phyloP scores from a whole-genome alignment of 208 protist genomes.

The Naegleria lovaniensis region DNA sequence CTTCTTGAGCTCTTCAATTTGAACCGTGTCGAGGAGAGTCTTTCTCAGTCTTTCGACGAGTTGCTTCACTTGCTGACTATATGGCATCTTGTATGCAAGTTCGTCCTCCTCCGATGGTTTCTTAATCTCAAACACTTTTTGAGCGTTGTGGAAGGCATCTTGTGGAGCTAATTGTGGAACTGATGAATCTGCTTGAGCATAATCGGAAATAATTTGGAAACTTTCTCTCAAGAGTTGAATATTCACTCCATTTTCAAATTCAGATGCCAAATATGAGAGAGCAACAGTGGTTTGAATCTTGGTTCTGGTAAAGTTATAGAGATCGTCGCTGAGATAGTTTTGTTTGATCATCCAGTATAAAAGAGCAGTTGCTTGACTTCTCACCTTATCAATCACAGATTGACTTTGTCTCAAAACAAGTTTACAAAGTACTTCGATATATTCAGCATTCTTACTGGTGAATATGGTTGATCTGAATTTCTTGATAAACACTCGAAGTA shows the following conservation, averaged over 20 bases:
- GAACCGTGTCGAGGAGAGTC: constrained; percentile 40
- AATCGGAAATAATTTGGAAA: not conserved
- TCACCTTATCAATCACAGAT: not conserved
- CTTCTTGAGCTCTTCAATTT: constrained; percentile 38
- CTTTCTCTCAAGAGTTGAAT: not conserved
- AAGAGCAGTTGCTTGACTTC: not conserved
- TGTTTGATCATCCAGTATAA: constrained; percentile 12
- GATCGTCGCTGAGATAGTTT: constrained; percentile 28
- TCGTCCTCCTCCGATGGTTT: constrained; percentile 26
- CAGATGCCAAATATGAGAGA: not conserved
- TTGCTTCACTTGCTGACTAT: not conserved
- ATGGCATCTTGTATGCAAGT: not conserved
- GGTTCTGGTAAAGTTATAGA: constrained; percentile 32
- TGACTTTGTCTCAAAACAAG: not conserved
- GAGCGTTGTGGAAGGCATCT: not conserved
- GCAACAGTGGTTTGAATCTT: constrained; percentile 43
- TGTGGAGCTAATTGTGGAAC: not conserved
- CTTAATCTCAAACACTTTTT: constrained; percentile 21
- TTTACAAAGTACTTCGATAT: not conserved
- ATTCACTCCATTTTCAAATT: not conserved
- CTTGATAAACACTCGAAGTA: not conserved
- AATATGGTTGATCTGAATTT: not conserved
- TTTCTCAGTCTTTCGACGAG: constrained; percentile 29
- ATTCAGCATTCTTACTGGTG: not conserved
- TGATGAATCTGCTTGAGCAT: not conserved